These are phyloP conservation scores for Ganoderma sp. DNA, from an alignment of 1,284 basidiomycete genomes.

Conservation along the genomic window DNA sequence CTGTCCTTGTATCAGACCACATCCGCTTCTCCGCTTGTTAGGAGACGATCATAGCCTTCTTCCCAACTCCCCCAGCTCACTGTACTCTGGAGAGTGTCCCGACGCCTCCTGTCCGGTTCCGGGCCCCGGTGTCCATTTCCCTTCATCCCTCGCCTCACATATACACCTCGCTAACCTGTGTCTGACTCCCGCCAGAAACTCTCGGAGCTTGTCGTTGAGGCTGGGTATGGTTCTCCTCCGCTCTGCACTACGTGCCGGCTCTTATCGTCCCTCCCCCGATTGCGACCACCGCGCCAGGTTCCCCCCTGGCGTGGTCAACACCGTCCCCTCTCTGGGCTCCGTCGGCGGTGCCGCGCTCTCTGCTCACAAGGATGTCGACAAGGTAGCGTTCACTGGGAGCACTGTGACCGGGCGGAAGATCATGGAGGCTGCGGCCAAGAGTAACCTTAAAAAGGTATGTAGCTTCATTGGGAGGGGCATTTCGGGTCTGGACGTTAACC, in stretches of 20 bases:
- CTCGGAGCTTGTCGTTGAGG: constrained; percentile 67
- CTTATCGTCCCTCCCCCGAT: constrained; percentile 13
- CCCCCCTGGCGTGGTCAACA: constrained; percentile 93
- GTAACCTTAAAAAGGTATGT: constrained; percentile 85
- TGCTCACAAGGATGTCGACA: constrained; percentile 81
- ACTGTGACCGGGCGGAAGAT: constrained; percentile 91
- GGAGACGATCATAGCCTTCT: neutral
- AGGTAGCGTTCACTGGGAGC: constrained; percentile 84
- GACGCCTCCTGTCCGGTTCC: constrained; percentile 1
- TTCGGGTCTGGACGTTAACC: neutral
- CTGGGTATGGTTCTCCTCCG: constrained; percentile 29
- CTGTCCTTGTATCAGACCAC: neutral
- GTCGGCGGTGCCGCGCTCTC: constrained; percentile 87
- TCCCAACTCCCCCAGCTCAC: neutral
- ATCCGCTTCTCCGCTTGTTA: neutral
- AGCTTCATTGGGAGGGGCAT: neutral
- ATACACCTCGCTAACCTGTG: neutral
- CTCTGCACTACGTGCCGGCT: constrained; percentile 15
- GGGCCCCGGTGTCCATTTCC: neutral
- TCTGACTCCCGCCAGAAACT: constrained; percentile 60
- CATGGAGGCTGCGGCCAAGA: constrained; percentile 91
- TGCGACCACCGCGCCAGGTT: constrained; percentile 58
- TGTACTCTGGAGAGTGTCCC: neutral
- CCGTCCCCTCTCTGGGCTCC: constrained; percentile 80
- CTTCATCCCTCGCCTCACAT: neutral